phyloP scores from a whole-genome alignment of 805 yeast genomes.

The Teunomyces cretensis region DNA sequence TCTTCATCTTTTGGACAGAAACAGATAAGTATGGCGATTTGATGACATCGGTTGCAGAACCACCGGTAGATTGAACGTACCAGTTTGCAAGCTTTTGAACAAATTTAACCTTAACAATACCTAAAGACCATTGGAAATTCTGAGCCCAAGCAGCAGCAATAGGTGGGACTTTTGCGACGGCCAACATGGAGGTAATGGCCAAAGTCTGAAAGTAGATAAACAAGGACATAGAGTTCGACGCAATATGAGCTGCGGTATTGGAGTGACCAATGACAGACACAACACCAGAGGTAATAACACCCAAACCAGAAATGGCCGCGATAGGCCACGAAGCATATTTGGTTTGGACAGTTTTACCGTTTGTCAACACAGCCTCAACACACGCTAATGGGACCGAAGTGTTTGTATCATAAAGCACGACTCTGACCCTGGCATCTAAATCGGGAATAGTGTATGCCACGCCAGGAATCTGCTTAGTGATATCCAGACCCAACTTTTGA shows the following conservation, averaged over 20 bases:
- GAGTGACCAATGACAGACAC: constrained; percentile 87
- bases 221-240: constrained; percentile 90
- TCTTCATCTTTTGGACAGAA: constrained; percentile 68
- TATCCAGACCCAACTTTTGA: constrained; percentile 40
- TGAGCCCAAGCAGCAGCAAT: constrained; percentile 98
- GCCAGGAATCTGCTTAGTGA: constrained; percentile 63
- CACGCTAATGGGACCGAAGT: constrained; percentile 70
- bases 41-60: constrained; percentile 74
- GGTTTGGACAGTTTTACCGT: constrained; percentile 93
- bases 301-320: constrained; percentile 86
- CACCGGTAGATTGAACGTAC: constrained; percentile 96
- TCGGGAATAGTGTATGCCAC: constrained; percentile 92
- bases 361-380: constrained; percentile 81
- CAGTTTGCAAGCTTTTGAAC: constrained; percentile 85
- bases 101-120: constrained; percentile 72
- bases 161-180: constrained; percentile 88
- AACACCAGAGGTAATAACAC: constrained; percentile 83
- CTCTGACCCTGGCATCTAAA: constrained; percentile 86
- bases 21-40: constrained; percentile 69
- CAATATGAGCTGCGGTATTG: constrained; percentile 93
- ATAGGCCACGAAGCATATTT: constrained; percentile 75
- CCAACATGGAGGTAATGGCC: constrained; percentile 94
- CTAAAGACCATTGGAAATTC: constrained; percentile 95
- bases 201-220: constrained; percentile 92
- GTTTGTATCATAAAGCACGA: constrained; percentile 50